Base-by-base conservation (phyloP, 164 flowering plant species). In the Stephania japonica region DNA sequence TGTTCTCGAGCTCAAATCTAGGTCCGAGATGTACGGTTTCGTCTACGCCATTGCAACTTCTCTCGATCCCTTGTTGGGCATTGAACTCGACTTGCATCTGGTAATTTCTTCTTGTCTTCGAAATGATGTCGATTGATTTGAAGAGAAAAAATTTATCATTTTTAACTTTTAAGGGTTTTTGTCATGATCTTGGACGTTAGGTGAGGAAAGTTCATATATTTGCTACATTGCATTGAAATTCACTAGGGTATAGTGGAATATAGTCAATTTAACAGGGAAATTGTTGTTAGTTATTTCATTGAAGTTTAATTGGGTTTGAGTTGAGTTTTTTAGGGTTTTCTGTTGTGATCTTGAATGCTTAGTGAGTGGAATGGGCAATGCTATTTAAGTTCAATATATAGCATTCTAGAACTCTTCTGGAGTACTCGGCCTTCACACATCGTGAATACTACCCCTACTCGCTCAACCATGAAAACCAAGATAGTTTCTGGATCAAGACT, bases 381-480 rank as follows among this genome's bases (percentile, higher is more conserved):
- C 53, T 9, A 9, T 9, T 47, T 32, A 32, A 32, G 38, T 47
- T 14, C 13, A 9, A 47, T 47, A 47, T n/a, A n/a, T n/a, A n/a
- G n/a, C n/a, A n/a, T n/a, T n/a, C n/a, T n/a, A n/a, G n/a, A n/a
- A n/a, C n/a, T n/a, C n/a, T n/a, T n/a, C n/a, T 96, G 77, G 88
- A 86, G 80, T 96, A 84, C 76, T 81, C 97, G 3, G 86, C 82
- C 43, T 80, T 89, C 21, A 79, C 97, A 7, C 91, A 90, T 73
- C 83, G 90, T 9, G 99, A 98, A 3, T 89, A 90, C 80, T 92
- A 96, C 79, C 97, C 99, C 0, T 97, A 93, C 74, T 81, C 89
- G 14, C 97, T 87, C 0, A 93, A 91, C 65, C 91, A 88, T 73
- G 95, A 89, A 73, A 96, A 96, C 79, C 97, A 93, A 78, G 99